Evolutionary conservation across 352 stramenopile genomes (phyloP).

Genomic region (Pythium guiyangense): DNA sequence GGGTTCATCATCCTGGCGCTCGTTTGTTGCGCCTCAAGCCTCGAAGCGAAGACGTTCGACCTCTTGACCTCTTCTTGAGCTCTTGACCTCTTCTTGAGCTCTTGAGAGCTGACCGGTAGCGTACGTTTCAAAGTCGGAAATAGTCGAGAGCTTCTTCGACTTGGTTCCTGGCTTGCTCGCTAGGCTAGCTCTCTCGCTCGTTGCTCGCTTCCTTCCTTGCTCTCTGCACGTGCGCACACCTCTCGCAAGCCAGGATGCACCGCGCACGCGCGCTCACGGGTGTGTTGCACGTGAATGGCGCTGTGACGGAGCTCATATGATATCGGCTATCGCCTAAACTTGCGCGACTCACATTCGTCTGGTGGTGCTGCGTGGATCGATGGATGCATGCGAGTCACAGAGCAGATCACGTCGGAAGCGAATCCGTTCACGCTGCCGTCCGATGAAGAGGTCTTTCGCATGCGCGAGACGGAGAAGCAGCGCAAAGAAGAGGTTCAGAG

Average conservation of each 20-base stretch:
- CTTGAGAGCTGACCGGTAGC: too few species aligned
- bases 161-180: too few species aligned
- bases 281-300: neutral
- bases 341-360: too few species aligned
- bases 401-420: slow-evolving; percentile 36
- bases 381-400: slow-evolving; percentile 9
- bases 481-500: slow-evolving; percentile 62
- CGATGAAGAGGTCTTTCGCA: slow-evolving; percentile 93
- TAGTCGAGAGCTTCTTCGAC: too few species aligned
- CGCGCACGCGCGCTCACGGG: slow-evolving; percentile 13
- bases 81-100: neutral
- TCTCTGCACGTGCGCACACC: neutral
- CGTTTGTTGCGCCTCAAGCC: neutral
- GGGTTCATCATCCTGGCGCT: slow-evolving; percentile 30
- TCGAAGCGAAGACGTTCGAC: neutral
- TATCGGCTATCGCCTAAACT: too few species aligned
- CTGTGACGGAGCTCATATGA: too few species aligned
- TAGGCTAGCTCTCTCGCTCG: too few species aligned
- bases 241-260: slow-evolving; percentile 11
- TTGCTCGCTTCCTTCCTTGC: neutral
- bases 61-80: neutral
- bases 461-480: slow-evolving; percentile 89
- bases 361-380: too few species aligned
- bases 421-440: slow-evolving; percentile 92
- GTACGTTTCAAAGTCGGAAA: too few species aligned